A percentile compares a stretch with the other conserved stretches of the same genome.
Evolutionary conservation across 345 rosid species (phyloP).

Genomic region (Aethionema arabicum): DNA sequence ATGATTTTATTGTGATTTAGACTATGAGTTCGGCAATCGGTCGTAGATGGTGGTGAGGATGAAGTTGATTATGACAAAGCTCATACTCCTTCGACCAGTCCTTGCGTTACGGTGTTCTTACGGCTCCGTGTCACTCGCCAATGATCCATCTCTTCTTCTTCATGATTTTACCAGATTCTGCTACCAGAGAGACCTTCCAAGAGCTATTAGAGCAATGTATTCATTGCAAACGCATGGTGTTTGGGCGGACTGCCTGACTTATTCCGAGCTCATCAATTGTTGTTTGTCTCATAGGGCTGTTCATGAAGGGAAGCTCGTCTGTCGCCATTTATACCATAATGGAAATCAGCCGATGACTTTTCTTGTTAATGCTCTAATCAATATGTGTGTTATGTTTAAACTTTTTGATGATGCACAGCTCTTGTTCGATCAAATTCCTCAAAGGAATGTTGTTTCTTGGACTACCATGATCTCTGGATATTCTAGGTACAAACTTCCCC

Average conservation of each 20-base stretch:
- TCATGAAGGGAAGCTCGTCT: slow-evolving; percentile 48
- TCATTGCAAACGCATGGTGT: slow-evolving; percentile 45
- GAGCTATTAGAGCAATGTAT: slow-evolving; percentile 56
- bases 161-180: slow-evolving; percentile 53
- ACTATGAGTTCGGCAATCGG: too few species aligned
- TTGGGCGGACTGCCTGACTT: slow-evolving; percentile 54
- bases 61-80: slow-evolving; percentile 22
- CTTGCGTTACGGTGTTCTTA: slow-evolving; percentile 9
- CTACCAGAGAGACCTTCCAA: slow-evolving; percentile 53
- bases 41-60: background rate
- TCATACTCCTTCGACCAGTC: slow-evolving; percentile 20
- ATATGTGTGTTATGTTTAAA: slow-evolving; percentile 55
- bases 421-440: slow-evolving; percentile 41
- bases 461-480: slow-evolving; percentile 72
- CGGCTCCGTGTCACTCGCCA: background rate
- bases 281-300: slow-evolving; percentile 51
- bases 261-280: slow-evolving; percentile 59
- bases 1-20: too few species aligned
- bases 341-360: slow-evolving; percentile 50
- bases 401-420: slow-evolving; percentile 43
- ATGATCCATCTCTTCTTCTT: slow-evolving; percentile 31
- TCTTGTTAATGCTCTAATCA: slow-evolving; percentile 46
- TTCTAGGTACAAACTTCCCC: slow-evolving; percentile 34
- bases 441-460: slow-evolving; percentile 56
- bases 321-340: slow-evolving; percentile 47